Evolutionary conservation across 371 early-diverging fungal species (phyloP).

Genomic region (Blakeslea trispora): DNA sequence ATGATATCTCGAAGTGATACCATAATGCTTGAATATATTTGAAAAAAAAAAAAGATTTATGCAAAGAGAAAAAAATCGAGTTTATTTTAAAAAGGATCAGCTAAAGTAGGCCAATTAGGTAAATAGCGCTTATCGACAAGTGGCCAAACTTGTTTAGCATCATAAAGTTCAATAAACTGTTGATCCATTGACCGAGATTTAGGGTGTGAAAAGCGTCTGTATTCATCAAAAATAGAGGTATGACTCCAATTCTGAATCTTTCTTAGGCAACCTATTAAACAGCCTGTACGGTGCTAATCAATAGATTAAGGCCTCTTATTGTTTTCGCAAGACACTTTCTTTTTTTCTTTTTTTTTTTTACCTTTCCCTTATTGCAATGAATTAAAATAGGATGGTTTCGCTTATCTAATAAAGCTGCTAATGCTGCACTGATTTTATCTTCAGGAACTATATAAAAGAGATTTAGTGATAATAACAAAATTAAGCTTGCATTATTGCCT

Average conservation of each 20-base stretch:
- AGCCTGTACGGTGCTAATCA: slow-evolving; percentile 90
- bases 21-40: no score
- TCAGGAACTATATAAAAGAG: slow-evolving; percentile 71
- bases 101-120: slow-evolving; percentile 80
- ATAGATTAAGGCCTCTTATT: no score
- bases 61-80: no score
- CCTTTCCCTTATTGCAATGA: slow-evolving; percentile 98
- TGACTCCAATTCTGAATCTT: slow-evolving; percentile 93
- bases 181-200: slow-evolving; percentile 96
- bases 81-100: slow-evolving; percentile 31
- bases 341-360: no score
- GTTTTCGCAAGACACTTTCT: no score
- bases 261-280: slow-evolving; percentile 92
- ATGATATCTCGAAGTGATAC: slow-evolving; percentile 47
- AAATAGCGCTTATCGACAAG: slow-evolving; percentile 64
- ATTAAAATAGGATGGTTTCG: slow-evolving; percentile 93
- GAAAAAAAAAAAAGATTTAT: no score
- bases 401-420: slow-evolving; percentile 80
- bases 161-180: slow-evolving; percentile 96
- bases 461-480: background rate
- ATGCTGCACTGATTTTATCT: slow-evolving; percentile 85
- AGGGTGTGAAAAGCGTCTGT: slow-evolving; percentile 90
- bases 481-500: slow-evolving; percentile 12
- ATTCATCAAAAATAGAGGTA: slow-evolving; percentile 96
- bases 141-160: slow-evolving; percentile 78